Base-by-base conservation (phyloP, 1,139 yeast species). In the Suhomyces chickasaworum region DNA sequence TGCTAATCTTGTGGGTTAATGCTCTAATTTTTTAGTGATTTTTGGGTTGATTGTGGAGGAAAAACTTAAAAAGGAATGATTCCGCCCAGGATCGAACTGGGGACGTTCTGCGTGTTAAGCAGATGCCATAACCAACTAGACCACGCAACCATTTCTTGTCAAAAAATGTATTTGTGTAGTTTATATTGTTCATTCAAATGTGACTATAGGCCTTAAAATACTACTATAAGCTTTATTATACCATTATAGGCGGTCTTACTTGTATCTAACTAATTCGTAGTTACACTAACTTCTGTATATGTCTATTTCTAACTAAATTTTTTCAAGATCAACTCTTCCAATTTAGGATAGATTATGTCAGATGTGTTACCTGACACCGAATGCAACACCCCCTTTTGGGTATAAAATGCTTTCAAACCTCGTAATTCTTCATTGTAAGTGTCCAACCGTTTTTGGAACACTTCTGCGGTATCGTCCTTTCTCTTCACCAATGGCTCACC, bases 51-150 rank as follows among this genome's bases (percentile, higher is more conserved):
- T 18, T 20, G 15, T 9, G 12, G 8, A 22, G 2, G 6, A 35
- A 21, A 22, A n/a, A 2, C 12, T 61, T 64, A 63, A 17, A 61
- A 65, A 63, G 54, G 53, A 64, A 63, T 89, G 96, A 88, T 87
- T 87, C 82, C 86, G 89, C 96, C 96, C 96, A 89, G 97, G 96
- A 87, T 89, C 96, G 97, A 89, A 89, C 97, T 88, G 96, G 96
- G 96, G 96, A 89, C 96, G 91, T 88, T 86, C 91, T 86, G 96
- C 96, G 96, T 89, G 96, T 89, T 88, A 89, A 87, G 96, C 96
- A 88, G 91, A 86, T 86, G 96, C 95, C 96, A 88, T 89, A 81
- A 89, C 96, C 96, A 73, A 88, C 96, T 89, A 89, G 96, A 89
- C 96, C 96, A 89, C 89, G 69, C 60, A 71, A 70, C 76, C 76